Percentiles rank a stretch among this genome's conserved stretches.
Evolutionary conservation across 2,329 filamentous ascomycete species (phyloP).

Genomic region (Raffaelea ambrosiae): DNA sequence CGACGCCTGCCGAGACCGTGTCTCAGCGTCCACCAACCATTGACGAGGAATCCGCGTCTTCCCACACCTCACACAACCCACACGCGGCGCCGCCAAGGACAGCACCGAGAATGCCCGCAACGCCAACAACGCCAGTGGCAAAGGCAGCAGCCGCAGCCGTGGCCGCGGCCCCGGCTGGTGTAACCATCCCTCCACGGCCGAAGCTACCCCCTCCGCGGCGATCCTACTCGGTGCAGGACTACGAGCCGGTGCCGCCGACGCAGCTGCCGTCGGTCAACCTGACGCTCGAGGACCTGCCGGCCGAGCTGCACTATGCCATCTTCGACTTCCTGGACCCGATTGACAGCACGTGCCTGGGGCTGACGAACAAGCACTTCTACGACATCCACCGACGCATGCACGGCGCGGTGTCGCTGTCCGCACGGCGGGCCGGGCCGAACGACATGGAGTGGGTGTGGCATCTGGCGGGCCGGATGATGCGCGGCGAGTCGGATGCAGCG

Average conservation of each 20-base stretch:
- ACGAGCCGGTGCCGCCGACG: conserved; percentile 43
- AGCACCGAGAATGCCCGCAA: neutral
- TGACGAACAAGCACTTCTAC: conserved; percentile 51
- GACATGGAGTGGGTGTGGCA: conserved; percentile 58
- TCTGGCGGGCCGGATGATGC: conserved; percentile 29
- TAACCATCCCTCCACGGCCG: conserved; percentile 18
- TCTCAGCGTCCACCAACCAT: conserved; percentile 10
- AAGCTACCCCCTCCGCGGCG: conserved; percentile 39
- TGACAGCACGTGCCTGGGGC: conserved; percentile 53
- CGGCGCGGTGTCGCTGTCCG: conserved; percentile 46
- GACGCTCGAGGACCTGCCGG: conserved; percentile 43
- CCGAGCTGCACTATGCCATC: conserved; percentile 51
- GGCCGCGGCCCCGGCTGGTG: too few species aligned
- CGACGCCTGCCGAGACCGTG: neutral
- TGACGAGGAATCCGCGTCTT: conserved; percentile 7
- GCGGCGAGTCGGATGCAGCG: conserved; percentile 1
- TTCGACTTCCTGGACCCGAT: conserved; percentile 57
- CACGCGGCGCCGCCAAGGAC: neutral
- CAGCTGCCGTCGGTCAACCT: conserved; percentile 37
- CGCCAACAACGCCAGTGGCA: neutral
- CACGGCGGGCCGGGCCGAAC: conserved; percentile 51
- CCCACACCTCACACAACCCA: too few species aligned
- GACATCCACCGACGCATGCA: conserved; percentile 48
- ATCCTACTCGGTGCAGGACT: conserved; percentile 53
- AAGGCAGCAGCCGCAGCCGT: neutral